Evolutionary conservation across 2,329 filamentous ascomycete species (phyloP).

Genomic region (Didymella segeticola): DNA sequence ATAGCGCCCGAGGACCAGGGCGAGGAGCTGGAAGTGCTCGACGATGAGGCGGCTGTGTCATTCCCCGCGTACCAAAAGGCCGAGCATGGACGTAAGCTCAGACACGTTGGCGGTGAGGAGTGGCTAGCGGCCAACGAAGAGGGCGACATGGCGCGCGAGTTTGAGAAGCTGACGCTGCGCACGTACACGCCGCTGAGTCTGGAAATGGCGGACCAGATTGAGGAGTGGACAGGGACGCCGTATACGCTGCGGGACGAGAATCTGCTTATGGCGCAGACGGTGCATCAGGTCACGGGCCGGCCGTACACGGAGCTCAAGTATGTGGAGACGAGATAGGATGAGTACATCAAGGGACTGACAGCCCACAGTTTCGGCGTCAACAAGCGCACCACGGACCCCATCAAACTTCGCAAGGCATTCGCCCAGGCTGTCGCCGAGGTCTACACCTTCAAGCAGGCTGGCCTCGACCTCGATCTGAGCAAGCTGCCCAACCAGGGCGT

Average conservation of each 20-base stretch:
- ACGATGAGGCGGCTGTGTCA: conserved; percentile 24
- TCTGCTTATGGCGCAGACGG: conserved; percentile 36
- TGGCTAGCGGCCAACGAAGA: conserved; percentile 48
- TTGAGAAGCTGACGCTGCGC: conserved; percentile 44
- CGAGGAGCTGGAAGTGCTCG: conserved; percentile 43
- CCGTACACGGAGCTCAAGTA: conserved; percentile 37
- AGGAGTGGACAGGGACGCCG: conserved; percentile 39
- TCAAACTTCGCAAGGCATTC: conserved; percentile 50
- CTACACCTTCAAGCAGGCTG: conserved; percentile 52
- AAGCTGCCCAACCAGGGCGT: conserved; percentile 37
- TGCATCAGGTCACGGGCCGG: conserved; percentile 44
- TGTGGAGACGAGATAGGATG: not conserved
- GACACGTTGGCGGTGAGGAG: conserved; percentile 60
- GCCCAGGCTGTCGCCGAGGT: conserved; percentile 65
- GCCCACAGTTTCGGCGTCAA: conserved; percentile 32
- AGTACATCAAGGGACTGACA: not conserved
- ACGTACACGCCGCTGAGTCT: conserved; percentile 42
- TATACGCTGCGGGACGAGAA: conserved; percentile 41
- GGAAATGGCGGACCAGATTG: conserved; percentile 40
- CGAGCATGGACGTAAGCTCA: conserved; percentile 49
- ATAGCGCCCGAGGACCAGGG: conserved; percentile 46
- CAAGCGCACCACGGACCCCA: conserved; percentile 20
- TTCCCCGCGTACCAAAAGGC: conserved; percentile 20
- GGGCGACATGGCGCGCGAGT: conserved; percentile 36
- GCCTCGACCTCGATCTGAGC: conserved; percentile 34